These are phyloP conservation scores for Coemansia sp. DNA, from an alignment of 192 early-diverging fungal species.

Conservation along the genomic window DNA sequence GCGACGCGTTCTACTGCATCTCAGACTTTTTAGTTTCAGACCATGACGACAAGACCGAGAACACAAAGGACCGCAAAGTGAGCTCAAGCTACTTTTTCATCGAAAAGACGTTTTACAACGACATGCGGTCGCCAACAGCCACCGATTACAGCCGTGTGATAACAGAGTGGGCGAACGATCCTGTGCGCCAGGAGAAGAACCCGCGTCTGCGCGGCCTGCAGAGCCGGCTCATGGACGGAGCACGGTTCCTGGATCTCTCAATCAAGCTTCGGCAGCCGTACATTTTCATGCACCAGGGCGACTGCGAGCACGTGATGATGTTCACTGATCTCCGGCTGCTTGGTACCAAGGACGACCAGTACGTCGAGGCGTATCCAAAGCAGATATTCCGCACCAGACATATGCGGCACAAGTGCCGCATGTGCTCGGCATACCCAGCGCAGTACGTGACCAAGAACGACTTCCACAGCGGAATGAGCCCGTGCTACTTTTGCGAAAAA, in stretches of 20 bases:
- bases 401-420: conserved; percentile 60
- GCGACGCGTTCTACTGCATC: conserved; percentile 72
- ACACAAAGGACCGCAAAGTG: conserved; percentile 58
- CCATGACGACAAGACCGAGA: conserved; percentile 36
- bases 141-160: conserved; percentile 70
- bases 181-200: conserved; percentile 52
- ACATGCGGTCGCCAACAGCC: conserved; percentile 60
- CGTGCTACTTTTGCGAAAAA: conserved; percentile 68
- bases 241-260: conserved; percentile 62
- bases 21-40: conserved; percentile 63
- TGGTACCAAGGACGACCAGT: conserved; percentile 57
- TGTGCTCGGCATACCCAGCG: conserved; percentile 62
- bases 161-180: conserved; percentile 67
- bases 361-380: conserved; percentile 57
- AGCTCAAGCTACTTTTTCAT: conserved; percentile 74
- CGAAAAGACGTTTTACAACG: conserved; percentile 74
- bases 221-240: conserved; percentile 61
- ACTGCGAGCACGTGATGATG: conserved; percentile 74
- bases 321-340: conserved; percentile 62
- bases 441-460: conserved; percentile 71
- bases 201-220: conserved; percentile 54
- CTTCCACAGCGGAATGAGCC: conserved; percentile 65
- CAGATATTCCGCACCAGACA: conserved; percentile 57
- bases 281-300: conserved; percentile 73
- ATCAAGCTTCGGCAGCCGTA: conserved; percentile 68